Evolutionary conservation across 345 rosid genomes (phyloP).

Genomic region (Draba incana): DNA sequence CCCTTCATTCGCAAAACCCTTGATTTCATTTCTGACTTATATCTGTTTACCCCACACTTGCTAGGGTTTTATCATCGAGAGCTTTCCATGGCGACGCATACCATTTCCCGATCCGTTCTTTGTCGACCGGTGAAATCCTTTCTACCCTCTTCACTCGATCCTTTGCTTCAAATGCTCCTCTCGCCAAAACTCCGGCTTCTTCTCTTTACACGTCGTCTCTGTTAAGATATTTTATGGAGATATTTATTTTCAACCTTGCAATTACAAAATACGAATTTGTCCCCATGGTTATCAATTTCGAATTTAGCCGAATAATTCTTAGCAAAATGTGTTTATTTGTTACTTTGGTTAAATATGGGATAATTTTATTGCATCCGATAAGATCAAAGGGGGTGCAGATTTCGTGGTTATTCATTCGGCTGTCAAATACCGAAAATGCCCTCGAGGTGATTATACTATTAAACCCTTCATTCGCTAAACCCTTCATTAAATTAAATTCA

Average conservation of each 20-base stretch:
- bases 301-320: not conserved
- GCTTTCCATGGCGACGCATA: too few species aligned
- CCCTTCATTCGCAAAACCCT: too few species aligned
- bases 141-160: constrained; percentile 31
- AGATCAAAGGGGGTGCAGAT: constrained; percentile 20
- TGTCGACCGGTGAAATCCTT: constrained; percentile 45
- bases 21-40: too few species aligned
- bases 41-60: too few species aligned
- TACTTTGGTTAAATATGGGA: not conserved
- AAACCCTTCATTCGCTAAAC: constrained; percentile 39
- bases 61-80: too few species aligned
- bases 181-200: constrained; percentile 24
- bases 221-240: constrained; percentile 13
- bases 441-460: constrained; percentile 5
- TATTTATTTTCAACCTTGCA: too few species aligned
- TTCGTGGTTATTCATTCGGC: not conserved
- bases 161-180: constrained; percentile 36
- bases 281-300: not conserved
- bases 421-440: not conserved
- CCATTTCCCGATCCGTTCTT: constrained; percentile 50
- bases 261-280: not conserved
- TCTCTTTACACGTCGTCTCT: constrained; percentile 39
- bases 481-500: constrained; percentile 30
- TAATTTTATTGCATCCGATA: not conserved
- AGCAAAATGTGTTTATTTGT: not conserved